These are phyloP conservation scores for Moesziomyces sp. DNA, from an alignment of 1,284 basidiomycete genomes.

Conservation along the genomic window DNA sequence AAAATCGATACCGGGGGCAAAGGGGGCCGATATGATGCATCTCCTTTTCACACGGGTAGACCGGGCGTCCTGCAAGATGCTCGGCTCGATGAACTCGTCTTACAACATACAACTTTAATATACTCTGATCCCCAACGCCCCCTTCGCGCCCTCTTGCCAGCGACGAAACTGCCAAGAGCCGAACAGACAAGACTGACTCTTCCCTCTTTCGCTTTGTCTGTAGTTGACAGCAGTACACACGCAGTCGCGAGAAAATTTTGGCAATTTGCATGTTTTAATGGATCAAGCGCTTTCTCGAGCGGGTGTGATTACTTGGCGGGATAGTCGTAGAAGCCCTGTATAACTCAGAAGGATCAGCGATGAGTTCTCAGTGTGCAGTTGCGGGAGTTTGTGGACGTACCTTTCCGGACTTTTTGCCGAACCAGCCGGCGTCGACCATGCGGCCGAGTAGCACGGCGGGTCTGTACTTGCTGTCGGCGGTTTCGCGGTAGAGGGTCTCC, in stretches of 20 bases:
- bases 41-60: constrained; percentile 31
- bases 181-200: neutral
- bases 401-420: constrained; percentile 80
- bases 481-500: constrained; percentile 72
- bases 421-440: constrained; percentile 96
- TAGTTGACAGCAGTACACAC: neutral
- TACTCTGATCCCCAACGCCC: constrained; percentile 35
- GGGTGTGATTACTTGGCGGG: constrained; percentile 27
- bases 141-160: neutral
- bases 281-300: neutral
- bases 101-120: constrained; percentile 55
- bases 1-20: neutral
- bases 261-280: neutral
- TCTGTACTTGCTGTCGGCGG: constrained; percentile 95
- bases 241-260: neutral
- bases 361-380: neutral
- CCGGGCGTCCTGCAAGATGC: constrained; percentile 42
- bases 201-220: neutral
- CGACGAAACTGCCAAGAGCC: neutral
- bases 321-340: constrained; percentile 64
- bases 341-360: neutral
- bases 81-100: constrained; percentile 36
- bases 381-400: constrained; percentile 18
- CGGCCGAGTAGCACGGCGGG: constrained; percentile 87
- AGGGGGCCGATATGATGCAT: constrained; percentile 22